These are phyloP conservation scores for Alternaria tenuissima DNA, from an alignment of 2,329 filamentous ascomycete genomes.

Conservation along the genomic window DNA sequence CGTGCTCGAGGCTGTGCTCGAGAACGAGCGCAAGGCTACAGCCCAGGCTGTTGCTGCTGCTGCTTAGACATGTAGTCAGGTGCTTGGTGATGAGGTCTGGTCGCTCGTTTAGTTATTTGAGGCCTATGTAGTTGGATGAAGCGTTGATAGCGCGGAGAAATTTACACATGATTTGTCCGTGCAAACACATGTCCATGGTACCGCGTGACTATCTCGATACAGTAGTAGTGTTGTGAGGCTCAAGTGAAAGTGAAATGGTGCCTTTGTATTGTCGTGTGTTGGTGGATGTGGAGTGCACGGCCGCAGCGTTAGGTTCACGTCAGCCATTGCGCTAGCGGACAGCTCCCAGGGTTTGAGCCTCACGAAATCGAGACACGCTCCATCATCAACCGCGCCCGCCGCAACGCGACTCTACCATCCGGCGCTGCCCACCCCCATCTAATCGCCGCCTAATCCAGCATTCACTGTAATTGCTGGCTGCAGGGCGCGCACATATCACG, in stretches of 20 bases:
- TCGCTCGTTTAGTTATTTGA: constrained; percentile 41
- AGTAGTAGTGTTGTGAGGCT: neutral
- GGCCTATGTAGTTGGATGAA: constrained; percentile 23
- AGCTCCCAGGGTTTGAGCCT: constrained; percentile 17
- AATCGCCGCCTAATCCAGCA: neutral
- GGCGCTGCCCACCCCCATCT: neutral
- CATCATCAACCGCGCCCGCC: constrained; percentile 16
- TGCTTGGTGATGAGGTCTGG: constrained; percentile 28
- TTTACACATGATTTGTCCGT: constrained; percentile 6
- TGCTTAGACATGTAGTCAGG: constrained; percentile 29
- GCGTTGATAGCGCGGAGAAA: constrained; percentile 10
- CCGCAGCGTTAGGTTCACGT: constrained; percentile 8
- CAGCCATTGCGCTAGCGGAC: constrained; percentile 5
- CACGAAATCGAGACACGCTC: constrained; percentile 19
- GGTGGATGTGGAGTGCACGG: constrained; percentile 11
- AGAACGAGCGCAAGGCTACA: constrained; percentile 56
- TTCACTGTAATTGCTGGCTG: neutral
- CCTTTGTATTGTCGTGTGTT: neutral
- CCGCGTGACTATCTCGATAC: neutral
- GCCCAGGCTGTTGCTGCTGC: constrained; percentile 55
- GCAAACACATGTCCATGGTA: neutral
- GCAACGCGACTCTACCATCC: constrained; percentile 19
- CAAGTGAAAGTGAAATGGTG: neutral
- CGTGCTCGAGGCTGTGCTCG: constrained; percentile 59
- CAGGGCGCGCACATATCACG: constrained; percentile 4